Conservation (phyloP, 2,329 filamentous ascomycete species). For the Exophiala viscosa region DNA sequence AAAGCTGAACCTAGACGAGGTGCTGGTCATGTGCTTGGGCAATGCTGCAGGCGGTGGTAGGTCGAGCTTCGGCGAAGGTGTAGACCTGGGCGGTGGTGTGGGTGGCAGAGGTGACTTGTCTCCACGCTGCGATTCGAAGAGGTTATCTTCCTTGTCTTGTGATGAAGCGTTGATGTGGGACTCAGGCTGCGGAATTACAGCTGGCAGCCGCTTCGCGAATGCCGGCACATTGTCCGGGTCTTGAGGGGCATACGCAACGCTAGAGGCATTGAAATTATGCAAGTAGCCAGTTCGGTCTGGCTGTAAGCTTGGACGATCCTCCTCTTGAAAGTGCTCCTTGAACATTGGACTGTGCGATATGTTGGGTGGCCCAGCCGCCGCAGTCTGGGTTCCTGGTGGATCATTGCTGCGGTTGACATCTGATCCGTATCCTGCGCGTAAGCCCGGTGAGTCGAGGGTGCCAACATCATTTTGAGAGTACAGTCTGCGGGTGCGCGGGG, state of each 20-base stretch:
- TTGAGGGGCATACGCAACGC: conserved; percentile 29
- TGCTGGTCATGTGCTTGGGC: conserved; percentile 51
- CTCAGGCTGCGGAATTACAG: conserved; percentile 20
- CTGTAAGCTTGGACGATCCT: conserved; percentile 41
- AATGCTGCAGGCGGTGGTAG: conserved; percentile 31
- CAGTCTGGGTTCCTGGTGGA: background rate
- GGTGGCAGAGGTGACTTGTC: conserved; percentile 21
- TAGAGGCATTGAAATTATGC: conserved; percentile 38
- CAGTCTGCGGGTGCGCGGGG: conserved; percentile 49
- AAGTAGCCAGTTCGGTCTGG: conserved; percentile 43
- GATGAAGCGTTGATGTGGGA: background rate
- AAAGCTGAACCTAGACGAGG: conserved; percentile 63
- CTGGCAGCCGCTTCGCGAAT: conserved; percentile 44
- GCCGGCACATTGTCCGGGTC: conserved; percentile 37
- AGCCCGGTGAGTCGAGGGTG: conserved; percentile 13
- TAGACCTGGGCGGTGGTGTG: conserved; percentile 24
- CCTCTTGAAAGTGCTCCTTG: conserved; percentile 59
- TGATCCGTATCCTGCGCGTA: conserved; percentile 10
- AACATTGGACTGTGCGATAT: conserved; percentile 55
- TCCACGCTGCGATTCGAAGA: background rate
- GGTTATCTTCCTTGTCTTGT: conserved; percentile 9
- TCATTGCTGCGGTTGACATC: conserved; percentile 10
- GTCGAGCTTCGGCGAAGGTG: conserved; percentile 25
- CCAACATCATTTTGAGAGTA: conserved; percentile 30
- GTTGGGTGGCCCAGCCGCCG: conserved; percentile 9